These are phyloP conservation scores for Leccinum ochraceum DNA, from an alignment of 768 basidiomycete species.

Conservation along the genomic window DNA sequence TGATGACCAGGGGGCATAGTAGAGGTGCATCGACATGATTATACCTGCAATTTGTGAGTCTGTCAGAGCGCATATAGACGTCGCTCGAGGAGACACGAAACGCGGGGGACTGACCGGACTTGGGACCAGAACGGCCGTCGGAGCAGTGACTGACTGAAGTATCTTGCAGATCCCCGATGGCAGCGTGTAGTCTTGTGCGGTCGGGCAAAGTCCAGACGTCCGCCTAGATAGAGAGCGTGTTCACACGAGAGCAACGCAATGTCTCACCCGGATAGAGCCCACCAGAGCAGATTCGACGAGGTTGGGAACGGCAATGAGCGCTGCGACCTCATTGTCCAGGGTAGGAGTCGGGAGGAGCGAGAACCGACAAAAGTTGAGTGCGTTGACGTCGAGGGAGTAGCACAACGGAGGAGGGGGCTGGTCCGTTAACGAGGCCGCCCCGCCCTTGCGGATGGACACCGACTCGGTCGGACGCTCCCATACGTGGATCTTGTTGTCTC, in stretches of 20 bases:
- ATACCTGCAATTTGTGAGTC: conserved; percentile 65
- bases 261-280: conserved; percentile 17
- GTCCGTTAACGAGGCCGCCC: conserved; percentile 54
- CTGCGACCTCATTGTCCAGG: conserved; percentile 27
- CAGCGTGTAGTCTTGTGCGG: conserved; percentile 73
- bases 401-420: conserved; percentile 50
- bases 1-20: conserved; percentile 33
- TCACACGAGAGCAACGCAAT: conserved; percentile 1
- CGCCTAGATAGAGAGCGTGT: conserved; percentile 46
- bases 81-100: conserved; percentile 26
- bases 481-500: conserved; percentile 84
- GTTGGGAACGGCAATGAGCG: conserved; percentile 81
- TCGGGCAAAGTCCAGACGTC: conserved; percentile 86
- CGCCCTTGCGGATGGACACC: conserved; percentile 48
- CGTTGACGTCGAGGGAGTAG: conserved; percentile 86
- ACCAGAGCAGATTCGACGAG: conserved; percentile 86
- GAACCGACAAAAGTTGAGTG: conserved; percentile 92
- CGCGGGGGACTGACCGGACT: conserved; percentile 47
- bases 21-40: conserved; percentile 86
- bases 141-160: conserved; percentile 23
- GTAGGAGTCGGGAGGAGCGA: conserved; percentile 50
- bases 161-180: conserved; percentile 59
- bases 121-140: conserved; percentile 52
- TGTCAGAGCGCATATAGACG: conserved; percentile 56
- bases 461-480: conserved; percentile 60